Evolutionary conservation across 2,329 filamentous ascomycete genomes (phyloP).

Genomic region (Ophiostoma sp.): DNA sequence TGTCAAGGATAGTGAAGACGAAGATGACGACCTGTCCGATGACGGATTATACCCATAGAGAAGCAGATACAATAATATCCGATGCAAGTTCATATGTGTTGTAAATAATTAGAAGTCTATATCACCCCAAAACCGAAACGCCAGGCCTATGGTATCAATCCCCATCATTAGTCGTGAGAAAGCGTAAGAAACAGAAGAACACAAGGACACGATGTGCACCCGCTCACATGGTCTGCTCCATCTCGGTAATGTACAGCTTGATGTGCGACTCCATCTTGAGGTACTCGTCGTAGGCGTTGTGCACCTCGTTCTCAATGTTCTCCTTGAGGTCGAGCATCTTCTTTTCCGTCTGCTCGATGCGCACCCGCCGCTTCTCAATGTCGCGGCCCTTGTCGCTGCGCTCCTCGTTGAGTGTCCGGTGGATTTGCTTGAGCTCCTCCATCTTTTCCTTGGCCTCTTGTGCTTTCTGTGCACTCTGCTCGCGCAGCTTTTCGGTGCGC

Average conservation of each 20-base stretch:
- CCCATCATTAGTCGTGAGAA: conserved; percentile 33
- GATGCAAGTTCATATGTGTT: not conserved
- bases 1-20: conserved; percentile 29
- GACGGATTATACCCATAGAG: conserved; percentile 21
- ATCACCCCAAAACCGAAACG: conserved; percentile 24
- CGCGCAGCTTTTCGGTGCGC: conserved; percentile 78
- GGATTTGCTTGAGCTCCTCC: conserved; percentile 80
- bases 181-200: conserved; percentile 26
- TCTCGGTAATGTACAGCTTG: conserved; percentile 96
- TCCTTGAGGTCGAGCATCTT: conserved; percentile 99
- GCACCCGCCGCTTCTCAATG: conserved; percentile 86
- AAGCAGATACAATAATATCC: not conserved
- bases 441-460: conserved; percentile 80
- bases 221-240: conserved; percentile 78
- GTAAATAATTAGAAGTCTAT: not conserved
- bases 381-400: conserved; percentile 83
- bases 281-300: conserved; percentile 88
- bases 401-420: conserved; percentile 81
- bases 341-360: conserved; percentile 98
- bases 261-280: conserved; percentile 97
- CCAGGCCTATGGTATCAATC: conserved; percentile 38
- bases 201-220: not conserved
- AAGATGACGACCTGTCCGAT: conserved; percentile 23
- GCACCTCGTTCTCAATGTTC: conserved; percentile 92
- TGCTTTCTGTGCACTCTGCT: conserved; percentile 78